Conservation (phyloP, 257 asterid genomes). For the Jaltomata sinuosa region DNA sequence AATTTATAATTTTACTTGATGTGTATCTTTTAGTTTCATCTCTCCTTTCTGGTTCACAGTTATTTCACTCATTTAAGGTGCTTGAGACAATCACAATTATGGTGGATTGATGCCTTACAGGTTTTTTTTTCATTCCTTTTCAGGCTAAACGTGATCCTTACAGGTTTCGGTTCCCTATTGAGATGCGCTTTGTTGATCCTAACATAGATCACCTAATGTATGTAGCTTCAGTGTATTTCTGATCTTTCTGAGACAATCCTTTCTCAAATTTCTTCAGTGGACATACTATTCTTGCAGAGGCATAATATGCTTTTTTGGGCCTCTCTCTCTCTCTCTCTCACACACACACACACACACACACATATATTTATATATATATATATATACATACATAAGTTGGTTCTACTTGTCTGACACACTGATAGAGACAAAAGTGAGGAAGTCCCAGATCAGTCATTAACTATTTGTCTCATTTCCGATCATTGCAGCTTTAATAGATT, state of each 20-base stretch:
- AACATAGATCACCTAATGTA: slow-evolving; percentile 91
- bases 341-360: neutral
- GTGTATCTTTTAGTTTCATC: neutral
- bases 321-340: neutral
- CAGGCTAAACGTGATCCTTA: slow-evolving; percentile 98
- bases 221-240: slow-evolving; percentile 12
- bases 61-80: neutral
- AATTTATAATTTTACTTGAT: too few species aligned
- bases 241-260: neutral
- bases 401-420: neutral
- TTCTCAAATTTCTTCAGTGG: neutral
- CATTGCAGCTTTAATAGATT: slow-evolving; percentile 78
- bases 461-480: neutral
- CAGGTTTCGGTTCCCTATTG: slow-evolving; percentile 90
- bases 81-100: neutral
- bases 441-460: neutral
- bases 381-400: too few species aligned
- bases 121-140: slow-evolving; percentile 6
- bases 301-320: neutral
- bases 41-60: neutral
- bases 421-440: neutral
- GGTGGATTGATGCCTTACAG: slow-evolving; percentile 4
- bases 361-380: too few species aligned
- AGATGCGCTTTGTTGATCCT: slow-evolving; percentile 87
- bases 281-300: neutral